Evolutionary conservation across 768 basidiomycete species (phyloP), one percentile per base, ranked within the genome.

Genomic region (Suillus placidus): DNA sequence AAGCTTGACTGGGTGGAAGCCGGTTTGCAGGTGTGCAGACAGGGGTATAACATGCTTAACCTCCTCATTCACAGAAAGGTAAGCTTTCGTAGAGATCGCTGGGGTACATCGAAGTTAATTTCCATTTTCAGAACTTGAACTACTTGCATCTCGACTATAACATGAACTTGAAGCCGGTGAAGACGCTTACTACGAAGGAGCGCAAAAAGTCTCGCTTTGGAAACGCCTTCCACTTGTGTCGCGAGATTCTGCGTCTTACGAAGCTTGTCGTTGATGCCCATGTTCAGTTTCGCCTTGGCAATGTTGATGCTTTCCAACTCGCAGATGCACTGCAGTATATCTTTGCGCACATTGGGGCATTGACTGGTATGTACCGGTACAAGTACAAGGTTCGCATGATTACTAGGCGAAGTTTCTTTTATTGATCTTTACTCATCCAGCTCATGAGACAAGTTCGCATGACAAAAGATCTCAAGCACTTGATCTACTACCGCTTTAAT

Each of bases 1-100:
- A 94, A 87, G 69, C 80, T 99, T 70, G 97, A 99, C 78, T 99
- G 97, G 97, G 97, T 99, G 43, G 97, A 99, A 78, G 97, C 97
- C 3, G 97, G 97, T 70, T 80, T 99, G 67, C 97, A 99, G 78
- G 97, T 99, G 62, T 99, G 97, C 82, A 84, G 97, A 69, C 97
- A 99, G 76, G 97, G 97, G 47, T 99, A 97, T 81, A 99, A 99
- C 81, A 99, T 99, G 97, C 82, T 99, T 68, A 99, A 99, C 79
- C 82, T 99, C 37, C 84, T 99, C 67, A 99, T 99, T 71, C 97
- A 99, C 80, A 95, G 97, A 78, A 99, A 99, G 87, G 91, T 90
- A 66, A 54, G 74, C 42, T 30, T 60, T 42, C 6, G 30, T 71
- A 8, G 26, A 7, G 20, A 60, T 38, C 49, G 2, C 35, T 4